phyloP scores from a whole-genome alignment of 345 rosid species.

The Ceriops decandra region DNA sequence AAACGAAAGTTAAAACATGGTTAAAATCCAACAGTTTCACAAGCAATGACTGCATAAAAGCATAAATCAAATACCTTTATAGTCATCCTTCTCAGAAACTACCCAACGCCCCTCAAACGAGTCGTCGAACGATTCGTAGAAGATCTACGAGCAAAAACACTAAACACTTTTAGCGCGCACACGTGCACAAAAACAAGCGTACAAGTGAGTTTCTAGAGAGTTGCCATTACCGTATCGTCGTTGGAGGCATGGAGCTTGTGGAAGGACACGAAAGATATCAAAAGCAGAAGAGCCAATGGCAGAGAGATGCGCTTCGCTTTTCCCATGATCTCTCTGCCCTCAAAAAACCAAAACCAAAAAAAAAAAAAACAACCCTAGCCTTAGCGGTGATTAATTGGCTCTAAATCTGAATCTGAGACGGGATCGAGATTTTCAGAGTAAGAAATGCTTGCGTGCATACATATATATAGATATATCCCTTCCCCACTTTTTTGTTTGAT shows the following conservation, averaged over 20 bases:
- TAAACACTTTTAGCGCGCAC: neutral
- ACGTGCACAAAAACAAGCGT: neutral
- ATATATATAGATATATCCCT: neutral
- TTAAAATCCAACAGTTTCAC: too few species aligned
- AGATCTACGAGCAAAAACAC: slow-evolving; percentile 35
- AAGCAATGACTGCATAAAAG: neutral
- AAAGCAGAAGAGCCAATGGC: slow-evolving; percentile 38
- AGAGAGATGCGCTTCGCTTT: slow-evolving; percentile 28
- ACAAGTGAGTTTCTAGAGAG: neutral
- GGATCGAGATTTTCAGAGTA: too few species aligned
- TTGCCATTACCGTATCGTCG: slow-evolving; percentile 47
- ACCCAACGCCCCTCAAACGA: slow-evolving; percentile 73
- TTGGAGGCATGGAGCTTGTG: slow-evolving; percentile 47
- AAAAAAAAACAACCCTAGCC: neutral
- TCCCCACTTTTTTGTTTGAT: neutral
- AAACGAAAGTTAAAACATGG: too few species aligned
- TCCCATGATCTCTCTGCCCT: slow-evolving; percentile 28
- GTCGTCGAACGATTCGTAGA: slow-evolving; percentile 71
- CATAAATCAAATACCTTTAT: slow-evolving; percentile 37
- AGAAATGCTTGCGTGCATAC: too few species aligned
- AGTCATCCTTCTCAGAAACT: slow-evolving; percentile 61
- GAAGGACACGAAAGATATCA: slow-evolving; percentile 44
- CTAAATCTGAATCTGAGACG: neutral
- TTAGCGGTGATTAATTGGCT: neutral
- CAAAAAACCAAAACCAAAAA: neutral